These are phyloP conservation scores for Botryotinia narcissicola DNA, from an alignment of 2,329 filamentous ascomycete genomes.

Conservation along the genomic window DNA sequence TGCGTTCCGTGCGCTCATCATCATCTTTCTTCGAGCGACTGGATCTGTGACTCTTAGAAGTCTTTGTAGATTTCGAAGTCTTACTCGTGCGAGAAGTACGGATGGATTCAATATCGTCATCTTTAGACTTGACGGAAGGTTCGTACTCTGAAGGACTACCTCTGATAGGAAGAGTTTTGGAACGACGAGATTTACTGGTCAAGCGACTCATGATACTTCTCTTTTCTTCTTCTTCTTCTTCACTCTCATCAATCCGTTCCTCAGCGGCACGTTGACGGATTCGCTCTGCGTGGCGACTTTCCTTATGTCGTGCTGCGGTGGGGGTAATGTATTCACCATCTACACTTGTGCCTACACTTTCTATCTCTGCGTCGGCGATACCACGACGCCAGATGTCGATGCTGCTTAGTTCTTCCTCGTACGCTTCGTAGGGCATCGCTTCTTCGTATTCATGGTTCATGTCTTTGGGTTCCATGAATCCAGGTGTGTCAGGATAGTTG, in stretches of 20 bases:
- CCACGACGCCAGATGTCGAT: constrained; percentile 40
- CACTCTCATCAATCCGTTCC: constrained; percentile 11
- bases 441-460: background rate
- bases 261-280: constrained; percentile 31
- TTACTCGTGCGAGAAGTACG: background rate
- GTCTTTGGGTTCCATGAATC: constrained; percentile 9
- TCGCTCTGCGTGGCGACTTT: constrained; percentile 22
- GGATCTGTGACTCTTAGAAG: background rate
- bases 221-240: background rate
- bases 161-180: background rate
- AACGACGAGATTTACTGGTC: constrained; percentile 6
- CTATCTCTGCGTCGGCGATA: constrained; percentile 35
- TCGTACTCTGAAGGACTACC: background rate
- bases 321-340: constrained; percentile 40
- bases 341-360: constrained; percentile 37
- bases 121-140: background rate
- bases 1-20: background rate
- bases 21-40: constrained; percentile 15
- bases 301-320: constrained; percentile 32
- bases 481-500: background rate
- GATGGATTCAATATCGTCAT: background rate
- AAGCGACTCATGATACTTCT: constrained; percentile 5
- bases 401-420: constrained; percentile 35
- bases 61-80: background rate
- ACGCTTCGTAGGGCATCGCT: constrained; percentile 30